phyloP scores from a whole-genome alignment of 345 rosid species.

The Gossypioides kirkii region DNA sequence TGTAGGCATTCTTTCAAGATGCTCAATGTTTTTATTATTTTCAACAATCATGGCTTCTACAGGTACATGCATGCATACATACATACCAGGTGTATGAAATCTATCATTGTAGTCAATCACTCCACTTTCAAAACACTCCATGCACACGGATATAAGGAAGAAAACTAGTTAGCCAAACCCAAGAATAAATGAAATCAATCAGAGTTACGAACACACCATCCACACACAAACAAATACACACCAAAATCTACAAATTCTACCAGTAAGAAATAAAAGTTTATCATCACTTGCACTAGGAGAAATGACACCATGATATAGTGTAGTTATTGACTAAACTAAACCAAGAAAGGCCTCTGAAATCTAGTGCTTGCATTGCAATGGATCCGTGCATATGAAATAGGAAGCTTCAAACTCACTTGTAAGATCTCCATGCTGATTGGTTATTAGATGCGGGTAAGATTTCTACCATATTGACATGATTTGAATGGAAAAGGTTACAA shows the following conservation, averaged over 20 bases:
- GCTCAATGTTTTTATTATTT: not conserved
- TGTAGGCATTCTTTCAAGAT: not conserved
- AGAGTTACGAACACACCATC: not conserved
- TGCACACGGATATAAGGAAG: not conserved
- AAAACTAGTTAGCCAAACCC: not conserved
- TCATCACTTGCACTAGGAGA: not conserved
- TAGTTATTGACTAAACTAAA: not conserved
- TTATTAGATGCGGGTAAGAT: not conserved
- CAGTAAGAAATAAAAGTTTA: not conserved
- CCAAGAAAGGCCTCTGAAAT: conserved; percentile 8
- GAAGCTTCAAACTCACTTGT: not conserved
- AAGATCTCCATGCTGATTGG: not conserved
- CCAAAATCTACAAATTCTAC: conserved; percentile 15
- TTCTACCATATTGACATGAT: conserved; percentile 20
- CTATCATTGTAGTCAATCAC: not conserved
- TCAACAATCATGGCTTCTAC: not conserved
- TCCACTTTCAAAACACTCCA: conserved; percentile 2
- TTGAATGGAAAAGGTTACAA: conserved; percentile 19
- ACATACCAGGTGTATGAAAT: not conserved
- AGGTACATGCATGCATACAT: not conserved
- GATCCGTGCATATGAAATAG: not conserved
- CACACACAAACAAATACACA: not conserved
- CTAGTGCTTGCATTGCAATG: not conserved
- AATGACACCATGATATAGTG: not conserved
- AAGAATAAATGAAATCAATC: conserved; percentile 12